Base-by-base conservation (phyloP, 164 flowering plant genomes). In the Berberis thunbergii region DNA sequence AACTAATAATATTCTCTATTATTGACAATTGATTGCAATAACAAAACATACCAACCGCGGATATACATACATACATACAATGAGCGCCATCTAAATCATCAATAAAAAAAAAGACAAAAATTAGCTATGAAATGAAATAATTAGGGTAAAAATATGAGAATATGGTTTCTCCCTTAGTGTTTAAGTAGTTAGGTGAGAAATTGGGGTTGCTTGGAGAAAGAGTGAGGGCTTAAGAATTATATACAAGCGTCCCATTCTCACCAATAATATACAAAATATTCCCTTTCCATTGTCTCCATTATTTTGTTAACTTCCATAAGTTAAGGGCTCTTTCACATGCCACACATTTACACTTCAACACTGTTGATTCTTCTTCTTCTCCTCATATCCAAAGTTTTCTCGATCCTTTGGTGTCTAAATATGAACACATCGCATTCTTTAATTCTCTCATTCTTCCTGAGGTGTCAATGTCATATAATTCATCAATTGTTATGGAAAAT, bases 141-240 rank as follows among this genome's bases (percentile, higher is more conserved):
- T 6, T 48, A 48, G 7, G 50, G 10, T 48, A 26, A 26, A 26
- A 26, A 26, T 26, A 26, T 48, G 3, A 48, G 10, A 6, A 48
- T 48, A 48, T 6, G 7, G 50, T 48, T 48, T 7, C 7, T 48
- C 9, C 7, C 11, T 52, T 52, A 10, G 54, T 6, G 54, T 13
- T 52, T 11, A 52, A 52, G 54, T 11, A 7, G 54, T 52, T 52
- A 4, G 54, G 54, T 52, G 2, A 52, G 54, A 10, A 50, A 8
- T 3, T 6, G 54, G 11, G n/a, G n/a, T 52, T 52, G n/a, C 13
- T 52, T 52, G 54, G 73, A 72, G 73, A 70, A 78, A 65, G 86
- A 79, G 86, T 83, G 83, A 82, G 82, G 82, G 75, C 75, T 76
- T 74, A 59, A 66, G 3, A 58, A 26, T 78, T 69, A 62, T 56